Evolutionary conservation across 1,284 basidiomycete species (phyloP).

Genomic region (Coriolopsis trogii): DNA sequence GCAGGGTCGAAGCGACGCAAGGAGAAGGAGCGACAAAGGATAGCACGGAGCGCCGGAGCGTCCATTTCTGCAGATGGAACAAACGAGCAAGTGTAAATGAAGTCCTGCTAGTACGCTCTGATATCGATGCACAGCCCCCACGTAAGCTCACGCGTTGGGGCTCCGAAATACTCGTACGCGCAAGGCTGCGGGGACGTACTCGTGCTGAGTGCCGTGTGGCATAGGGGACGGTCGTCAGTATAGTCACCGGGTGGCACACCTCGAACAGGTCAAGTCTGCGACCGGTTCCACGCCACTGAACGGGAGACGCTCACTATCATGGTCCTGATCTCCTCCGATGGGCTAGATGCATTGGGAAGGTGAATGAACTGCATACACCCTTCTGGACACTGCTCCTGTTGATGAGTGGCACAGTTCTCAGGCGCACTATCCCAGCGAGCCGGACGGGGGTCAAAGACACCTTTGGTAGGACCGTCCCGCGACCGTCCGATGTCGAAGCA

Average conservation of each 20-base stretch:
- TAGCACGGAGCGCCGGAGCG: slow-evolving; percentile 6
- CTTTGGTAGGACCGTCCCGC: background rate
- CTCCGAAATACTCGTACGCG: background rate
- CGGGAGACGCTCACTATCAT: too few relatives aligned
- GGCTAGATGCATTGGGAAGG: background rate
- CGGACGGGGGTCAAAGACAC: background rate
- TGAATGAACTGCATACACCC: slow-evolving; percentile 1
- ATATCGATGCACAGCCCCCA: slow-evolving; percentile 8
- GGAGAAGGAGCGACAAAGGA: slow-evolving; percentile 34
- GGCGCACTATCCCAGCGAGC: background rate
- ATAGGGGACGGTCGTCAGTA: background rate
- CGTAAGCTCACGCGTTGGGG: slow-evolving; percentile 1
- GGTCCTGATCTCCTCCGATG: slow-evolving; percentile 13
- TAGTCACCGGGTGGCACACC: slow-evolving; percentile 19
- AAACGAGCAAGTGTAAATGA: slow-evolving; percentile 14
- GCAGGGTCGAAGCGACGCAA: slow-evolving; percentile 68
- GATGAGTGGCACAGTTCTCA: slow-evolving; percentile 20
- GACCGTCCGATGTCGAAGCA: background rate
- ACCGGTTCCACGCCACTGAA: too few relatives aligned
- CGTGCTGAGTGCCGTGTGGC: background rate
- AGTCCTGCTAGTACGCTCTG: slow-evolving; percentile 17
- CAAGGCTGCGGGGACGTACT: background rate
- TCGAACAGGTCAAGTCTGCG: background rate
- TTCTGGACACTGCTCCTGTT: slow-evolving; percentile 2
- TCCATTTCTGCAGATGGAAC: slow-evolving; percentile 7